Base-by-base conservation (phyloP, 805 yeast species). In the Teunomyces panamensis region DNA sequence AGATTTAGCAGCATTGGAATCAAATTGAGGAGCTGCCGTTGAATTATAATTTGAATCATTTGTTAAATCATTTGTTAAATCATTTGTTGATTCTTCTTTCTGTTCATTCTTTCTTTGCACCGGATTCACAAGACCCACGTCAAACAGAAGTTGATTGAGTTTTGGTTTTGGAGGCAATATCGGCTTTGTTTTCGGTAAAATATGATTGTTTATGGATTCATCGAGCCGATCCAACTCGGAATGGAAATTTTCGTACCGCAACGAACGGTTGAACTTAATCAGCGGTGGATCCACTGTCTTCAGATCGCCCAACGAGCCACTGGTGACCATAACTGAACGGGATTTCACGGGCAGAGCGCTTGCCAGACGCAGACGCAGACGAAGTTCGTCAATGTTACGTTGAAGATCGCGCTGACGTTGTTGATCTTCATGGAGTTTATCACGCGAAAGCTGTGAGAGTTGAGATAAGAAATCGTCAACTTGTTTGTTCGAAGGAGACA, bases 391-490 rank as follows among this genome's bases (percentile, higher is more conserved):
- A 28, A 69, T 61, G 45, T 63, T 63, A 28, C 69, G 47, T 42
- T 65, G 67, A 20, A 71, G 57, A 9, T 56, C 60, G 14, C 73
- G 55, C 47, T 67, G 71, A 8, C 72, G 57, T 41, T 64, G 60
- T 26, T 66, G 69, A 52, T 67, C 74, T 46, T 72, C 69, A 34
- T 54, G 46, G 14, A 71, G 45, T 35, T 67, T 54, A 9, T 66
- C 67, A 46, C 67, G 74, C 1, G 75, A 69, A 6, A 71, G 49
- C 42, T 62, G 59, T 4, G 76, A 71, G 16, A 71, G 52, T 30
- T 59, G 60, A 8, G 67, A 56, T 34, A 72, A 55, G 46, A 72
- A 72, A 48, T 69, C 74, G 48, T 71, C 68, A 10, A 72, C 76
- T 35, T 66, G 64, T 26, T 59, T 52, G 13, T 61, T 46, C 5